A percentile compares a stretch with the other conserved stretches of the same genome.
phyloP scores from a whole-genome alignment of 2,329 filamentous ascomycete species.

The Fusarium agapanthi region DNA sequence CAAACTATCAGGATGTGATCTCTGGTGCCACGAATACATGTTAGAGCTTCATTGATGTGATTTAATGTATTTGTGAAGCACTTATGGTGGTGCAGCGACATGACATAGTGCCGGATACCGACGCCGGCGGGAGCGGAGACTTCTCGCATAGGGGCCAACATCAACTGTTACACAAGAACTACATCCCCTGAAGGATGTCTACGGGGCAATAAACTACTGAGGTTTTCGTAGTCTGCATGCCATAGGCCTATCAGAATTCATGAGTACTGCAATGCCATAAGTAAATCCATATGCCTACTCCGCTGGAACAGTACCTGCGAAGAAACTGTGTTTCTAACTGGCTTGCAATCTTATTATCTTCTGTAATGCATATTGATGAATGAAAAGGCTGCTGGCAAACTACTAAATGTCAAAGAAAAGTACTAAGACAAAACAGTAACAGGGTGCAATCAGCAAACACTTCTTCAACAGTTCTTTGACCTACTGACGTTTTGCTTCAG shows the following conservation, averaged over 20 bases:
- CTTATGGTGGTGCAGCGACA: background rate
- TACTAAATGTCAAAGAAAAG: background rate
- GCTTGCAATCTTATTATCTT: background rate
- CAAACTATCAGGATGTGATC: background rate
- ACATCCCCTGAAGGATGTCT: background rate
- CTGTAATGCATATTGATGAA: background rate
- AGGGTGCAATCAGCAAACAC: conserved; percentile 12
- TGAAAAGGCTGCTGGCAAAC: background rate
- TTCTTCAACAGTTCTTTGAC: background rate
- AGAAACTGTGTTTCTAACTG: background rate
- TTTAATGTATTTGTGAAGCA: background rate
- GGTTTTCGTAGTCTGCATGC: background rate
- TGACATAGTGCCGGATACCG: background rate
- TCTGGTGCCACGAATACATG: no score
- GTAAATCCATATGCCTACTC: background rate
- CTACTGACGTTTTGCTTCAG: background rate
- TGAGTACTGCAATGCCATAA: background rate
- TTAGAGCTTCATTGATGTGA: background rate
- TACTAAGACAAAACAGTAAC: background rate
- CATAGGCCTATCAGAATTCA: background rate
- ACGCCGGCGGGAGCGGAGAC: background rate
- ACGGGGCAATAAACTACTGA: background rate
- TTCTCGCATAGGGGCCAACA: background rate
- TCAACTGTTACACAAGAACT: background rate
- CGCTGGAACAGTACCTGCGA: background rate